A percentile compares a stretch with the other conserved stretches of the same genome.
These are phyloP conservation scores for Xylariales sp. DNA, from an alignment of 2,329 filamentous ascomycete species.

Conservation along the genomic window DNA sequence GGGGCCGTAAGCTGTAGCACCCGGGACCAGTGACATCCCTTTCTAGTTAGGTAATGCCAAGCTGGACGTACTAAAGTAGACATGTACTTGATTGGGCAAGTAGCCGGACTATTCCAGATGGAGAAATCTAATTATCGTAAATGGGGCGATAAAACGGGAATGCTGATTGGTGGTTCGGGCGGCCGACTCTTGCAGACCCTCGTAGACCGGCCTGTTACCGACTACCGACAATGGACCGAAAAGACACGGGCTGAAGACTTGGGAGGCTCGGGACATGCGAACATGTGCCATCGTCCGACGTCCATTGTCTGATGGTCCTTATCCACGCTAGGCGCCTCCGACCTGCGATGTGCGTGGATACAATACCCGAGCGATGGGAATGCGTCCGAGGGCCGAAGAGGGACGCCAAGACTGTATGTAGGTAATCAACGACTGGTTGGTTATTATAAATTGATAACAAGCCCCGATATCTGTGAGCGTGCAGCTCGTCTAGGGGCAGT, in stretches of 20 bases:
- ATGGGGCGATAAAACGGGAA: neutral
- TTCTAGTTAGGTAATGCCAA: conserved; percentile 2
- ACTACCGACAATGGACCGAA: conserved; percentile 26
- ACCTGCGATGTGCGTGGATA: neutral
- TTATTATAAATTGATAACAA: conserved; percentile 1
- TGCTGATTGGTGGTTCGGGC: conserved; percentile 33
- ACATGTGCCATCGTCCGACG: neutral
- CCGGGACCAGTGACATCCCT: neutral
- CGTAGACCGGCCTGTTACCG: conserved; percentile 26
- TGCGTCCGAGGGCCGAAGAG: neutral
- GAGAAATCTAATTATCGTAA: conserved; percentile 13
- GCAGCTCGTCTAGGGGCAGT: too few relatives aligned
- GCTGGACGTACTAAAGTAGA: neutral
- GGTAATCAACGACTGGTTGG: neutral
- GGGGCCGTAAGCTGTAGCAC: neutral
- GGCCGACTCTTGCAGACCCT: conserved; percentile 31
- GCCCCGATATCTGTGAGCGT: too few relatives aligned
- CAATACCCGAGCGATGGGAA: neutral
- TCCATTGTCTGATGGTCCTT: conserved; percentile 3
- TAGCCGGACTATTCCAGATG: conserved; percentile 27
- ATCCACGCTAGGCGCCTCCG: neutral
- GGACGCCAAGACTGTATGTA: conserved; percentile 10
- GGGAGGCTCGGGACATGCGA: conserved; percentile 8
- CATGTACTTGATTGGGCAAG: conserved; percentile 4
- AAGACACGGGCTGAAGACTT: conserved; percentile 8